Percentiles rank a stretch among this genome's conserved stretches.
Conservation (phyloP, 176 grass and related monocot genomes). For the Oryza punctata region DNA sequence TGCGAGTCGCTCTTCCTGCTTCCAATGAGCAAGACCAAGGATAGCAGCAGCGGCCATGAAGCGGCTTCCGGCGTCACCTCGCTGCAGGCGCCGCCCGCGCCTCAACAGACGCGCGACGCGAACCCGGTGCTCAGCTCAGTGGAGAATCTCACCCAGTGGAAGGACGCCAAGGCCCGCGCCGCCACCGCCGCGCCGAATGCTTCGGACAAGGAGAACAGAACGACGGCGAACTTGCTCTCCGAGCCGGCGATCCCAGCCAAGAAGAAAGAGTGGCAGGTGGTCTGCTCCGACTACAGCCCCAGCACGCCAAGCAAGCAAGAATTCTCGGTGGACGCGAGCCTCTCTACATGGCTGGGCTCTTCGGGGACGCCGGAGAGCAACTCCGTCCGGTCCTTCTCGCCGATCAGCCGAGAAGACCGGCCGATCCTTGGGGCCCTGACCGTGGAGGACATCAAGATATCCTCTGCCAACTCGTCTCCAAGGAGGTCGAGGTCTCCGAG, state of each 20-base stretch:
- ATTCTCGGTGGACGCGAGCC: constrained; percentile 79
- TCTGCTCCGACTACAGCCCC: constrained; percentile 39
- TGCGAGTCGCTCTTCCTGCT: constrained; percentile 92
- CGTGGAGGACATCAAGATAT: constrained; percentile 80
- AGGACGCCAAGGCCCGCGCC: constrained; percentile 60
- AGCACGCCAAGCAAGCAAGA: constrained; percentile 67
- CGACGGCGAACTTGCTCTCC: neutral
- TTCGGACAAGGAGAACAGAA: constrained; percentile 70
- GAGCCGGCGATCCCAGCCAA: constrained; percentile 16
- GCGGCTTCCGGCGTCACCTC: neutral
- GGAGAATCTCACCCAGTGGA: constrained; percentile 78
- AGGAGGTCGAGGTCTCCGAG: constrained; percentile 72
- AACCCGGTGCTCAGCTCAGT: constrained; percentile 59
- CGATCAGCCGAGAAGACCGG: constrained; percentile 73
- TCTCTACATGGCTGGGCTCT: constrained; percentile 81
- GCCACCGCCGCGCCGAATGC: constrained; percentile 27
- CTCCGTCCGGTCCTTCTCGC: constrained; percentile 48
- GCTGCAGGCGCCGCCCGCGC: neutral
- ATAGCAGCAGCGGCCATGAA: neutral
- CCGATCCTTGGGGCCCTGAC: constrained; percentile 91
- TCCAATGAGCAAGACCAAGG: constrained; percentile 48
- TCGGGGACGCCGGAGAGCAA: constrained; percentile 49
- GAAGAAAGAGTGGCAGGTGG: constrained; percentile 27
- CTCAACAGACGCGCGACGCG: constrained; percentile 36
- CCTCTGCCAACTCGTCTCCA: constrained; percentile 74